Evolutionary conservation across 2,329 filamentous ascomycete genomes (phyloP), one percentile per base, ranked within the genome.

Genomic region (Alternaria sp.): DNA sequence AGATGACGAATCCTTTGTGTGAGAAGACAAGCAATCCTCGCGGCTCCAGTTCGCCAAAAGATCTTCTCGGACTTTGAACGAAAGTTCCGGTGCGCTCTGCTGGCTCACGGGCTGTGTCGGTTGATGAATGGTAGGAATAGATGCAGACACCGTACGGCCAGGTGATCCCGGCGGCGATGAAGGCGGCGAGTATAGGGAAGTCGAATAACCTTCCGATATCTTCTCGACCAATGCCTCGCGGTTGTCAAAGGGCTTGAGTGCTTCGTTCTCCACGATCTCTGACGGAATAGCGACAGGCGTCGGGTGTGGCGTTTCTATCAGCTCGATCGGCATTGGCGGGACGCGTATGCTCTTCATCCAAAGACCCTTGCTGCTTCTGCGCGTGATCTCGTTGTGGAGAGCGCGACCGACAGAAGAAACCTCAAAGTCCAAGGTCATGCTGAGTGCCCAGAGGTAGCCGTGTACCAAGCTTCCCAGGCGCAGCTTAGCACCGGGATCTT

Each of bases 391-490:
- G 61, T 88, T 89, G 58, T 90, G 87, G 33, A 97, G 89, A 8
- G 89, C 88, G 56, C 86, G 86, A 8, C 93, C 94, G 18, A 92
- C 85, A 0, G 85, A 83, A 0, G 91, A 89, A 7, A 85, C 84
- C 58, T 94, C 90, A 65, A 96, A 90, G 49, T 92, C 87, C 66
- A 97, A 94, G 59, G 88, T 90, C 62, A 94, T 90, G 5, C 87
- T 89, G 64, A 97, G 77, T 1, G 88, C 87, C 90, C 92, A 95
- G 62, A 97, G 89, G 79, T 97, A 97, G 9, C 93, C 94, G 74
- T 97, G 92, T 55, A 95, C 92, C 60, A 98, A 83, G 75, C 92
- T 94, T 28, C 92, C 93, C 46, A 96, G 84, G 46, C 92, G 90
- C 43, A 97, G 87, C 75, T 95, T 96, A 28, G 90, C 87, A 45